Base-by-base conservation (phyloP, 1,284 basidiomycete genomes). In the Meripilus lineatus region DNA sequence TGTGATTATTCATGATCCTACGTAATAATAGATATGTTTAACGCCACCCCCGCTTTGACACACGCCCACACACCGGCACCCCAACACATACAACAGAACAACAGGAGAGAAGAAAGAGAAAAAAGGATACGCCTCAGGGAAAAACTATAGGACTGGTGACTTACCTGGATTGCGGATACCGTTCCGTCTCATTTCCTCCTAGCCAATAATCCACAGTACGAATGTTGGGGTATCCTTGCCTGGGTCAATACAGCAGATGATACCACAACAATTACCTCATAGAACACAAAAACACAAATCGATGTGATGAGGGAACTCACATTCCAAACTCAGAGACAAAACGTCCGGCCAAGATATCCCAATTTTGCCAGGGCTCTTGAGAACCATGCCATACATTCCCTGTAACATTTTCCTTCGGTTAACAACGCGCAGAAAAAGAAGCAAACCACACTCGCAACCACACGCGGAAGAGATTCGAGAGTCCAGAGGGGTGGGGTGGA, bases 291-390 rank as follows among this genome's bases (percentile, higher is more conserved):
- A n/a, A n/a, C n/a, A n/a, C n/a, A n/a, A n/a, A n/a, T n/a, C n/a
- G n/a, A n/a, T n/a, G n/a, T 13, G 32, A 18, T 28, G 17, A 8
- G 20, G 22, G 22, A 6, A 62, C 83, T 51, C 56, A 86, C 89
- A 89, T 90, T 53, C 87, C 87, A 54, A 90, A 89, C 58, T 90
- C 87, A n/a, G 88, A 90, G 21, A 93, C 87, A 62, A 93, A 93
- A 32, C 90, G 79, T 35, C 89, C 89, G 0, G 85, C 73, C 13
- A 94, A 75, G 40, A 78, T 80, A 57, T 92, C 88, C 87, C 90
- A 94, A 52, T 92, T 86, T 49, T 88, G 79, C 88, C 91, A 95
- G 1, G 89, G 81, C 57, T 93, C 85, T 61, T 93, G 89, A 1
- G 78, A 65, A 32, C 86, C 86, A 60, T 94, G 91, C 92, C 92